Evolutionary conservation across 2,329 filamentous ascomycete species (phyloP), one percentile per base, ranked within the genome.

Genomic region (Penicillium brevicompactum): DNA sequence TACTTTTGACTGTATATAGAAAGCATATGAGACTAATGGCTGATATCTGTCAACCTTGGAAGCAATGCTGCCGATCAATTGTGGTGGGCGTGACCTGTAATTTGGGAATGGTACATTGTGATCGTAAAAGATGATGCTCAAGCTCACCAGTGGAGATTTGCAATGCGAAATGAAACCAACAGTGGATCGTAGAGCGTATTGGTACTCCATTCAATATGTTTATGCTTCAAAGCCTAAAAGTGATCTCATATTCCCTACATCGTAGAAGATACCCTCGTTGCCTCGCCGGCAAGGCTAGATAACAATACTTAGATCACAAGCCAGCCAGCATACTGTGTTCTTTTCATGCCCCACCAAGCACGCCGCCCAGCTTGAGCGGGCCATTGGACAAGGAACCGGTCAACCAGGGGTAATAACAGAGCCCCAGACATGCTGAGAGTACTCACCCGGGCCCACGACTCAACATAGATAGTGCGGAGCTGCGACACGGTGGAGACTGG

Each of bases 371-470:
- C 84, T 41, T 94, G 77, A 52, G 78, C 75, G 55, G 84, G 80
- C 81, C 93, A 94, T 78, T 97, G 92, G 53, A 96, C 91, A 49
- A 95, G 72, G 67, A 95, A 90, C 46, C 87, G 77, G 73, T 96
- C 90, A 46, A 89, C 89, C 40, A 95, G 78, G 61, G 79, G 76
- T 55, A 88, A 75, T 54, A 99, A 78, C 37, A 97, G 76, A 69
- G 85, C 87, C 0, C 93, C 94, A 37, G 91, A 96, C 56, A 97
- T 73, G 76, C 93, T 97, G 61, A 97, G 75, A 11, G 84, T 87
- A 61, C 83, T 87, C 14, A 96, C 90, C 14, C 94, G 83, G 2
- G 94, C 93, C 88, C 92, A 97, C 18, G 90, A 94, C 79, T 99
- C 94, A 27, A 97, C 84, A 71, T 94, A 99, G 13, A 97, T 79